These are phyloP conservation scores for Craterostigma plantagineum DNA, from an alignment of 257 asterid genomes.

Conservation along the genomic window DNA sequence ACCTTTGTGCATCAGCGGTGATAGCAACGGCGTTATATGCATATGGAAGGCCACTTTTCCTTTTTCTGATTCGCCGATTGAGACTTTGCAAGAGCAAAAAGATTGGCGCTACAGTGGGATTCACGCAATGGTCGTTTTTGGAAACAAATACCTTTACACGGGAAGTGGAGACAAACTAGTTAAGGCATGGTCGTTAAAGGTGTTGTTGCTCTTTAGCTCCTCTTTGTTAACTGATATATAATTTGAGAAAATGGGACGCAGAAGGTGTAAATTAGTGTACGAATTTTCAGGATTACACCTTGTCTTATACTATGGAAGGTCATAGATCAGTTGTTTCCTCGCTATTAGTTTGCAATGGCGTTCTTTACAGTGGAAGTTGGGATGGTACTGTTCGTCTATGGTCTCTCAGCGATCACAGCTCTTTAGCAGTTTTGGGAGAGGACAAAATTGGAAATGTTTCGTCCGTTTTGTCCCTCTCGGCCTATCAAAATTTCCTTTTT, in stretches of 20 bases:
- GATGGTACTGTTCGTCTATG: conserved; percentile 85
- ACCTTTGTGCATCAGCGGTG: conserved; percentile 79
- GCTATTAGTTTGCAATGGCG: conserved; percentile 34
- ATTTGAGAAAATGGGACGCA: conserved; percentile 1
- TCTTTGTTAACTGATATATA: conserved; percentile 3
- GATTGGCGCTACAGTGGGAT: conserved; percentile 98
- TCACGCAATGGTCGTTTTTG: conserved; percentile 72
- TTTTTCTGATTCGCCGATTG: conserved; percentile 28
- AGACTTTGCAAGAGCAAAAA: conserved; percentile 46
- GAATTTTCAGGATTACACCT: conserved; percentile 41
- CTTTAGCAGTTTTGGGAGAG: conserved; percentile 58
- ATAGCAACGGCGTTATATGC: conserved; percentile 67
- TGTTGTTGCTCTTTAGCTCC: conserved; percentile 2
- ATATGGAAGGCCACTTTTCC: conserved; percentile 65
- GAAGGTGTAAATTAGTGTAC: too few species aligned
- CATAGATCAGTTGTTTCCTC: conserved; percentile 73
- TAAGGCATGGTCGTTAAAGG: conserved; percentile 95
- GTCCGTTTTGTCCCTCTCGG: conserved; percentile 52
- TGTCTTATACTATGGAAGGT: conserved; percentile 55
- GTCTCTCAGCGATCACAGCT: conserved; percentile 78
- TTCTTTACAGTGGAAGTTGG: conserved; percentile 96
- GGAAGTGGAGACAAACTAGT: conserved; percentile 86
- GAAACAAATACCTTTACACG: conserved; percentile 44
- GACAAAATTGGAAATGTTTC: conserved; percentile 22
- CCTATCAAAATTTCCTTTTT: conserved; percentile 27